Evolutionary conservation across 2,329 filamentous ascomycete genomes (phyloP), one percentile per base, ranked within the genome.

Genomic region (Simplicillium sp.): DNA sequence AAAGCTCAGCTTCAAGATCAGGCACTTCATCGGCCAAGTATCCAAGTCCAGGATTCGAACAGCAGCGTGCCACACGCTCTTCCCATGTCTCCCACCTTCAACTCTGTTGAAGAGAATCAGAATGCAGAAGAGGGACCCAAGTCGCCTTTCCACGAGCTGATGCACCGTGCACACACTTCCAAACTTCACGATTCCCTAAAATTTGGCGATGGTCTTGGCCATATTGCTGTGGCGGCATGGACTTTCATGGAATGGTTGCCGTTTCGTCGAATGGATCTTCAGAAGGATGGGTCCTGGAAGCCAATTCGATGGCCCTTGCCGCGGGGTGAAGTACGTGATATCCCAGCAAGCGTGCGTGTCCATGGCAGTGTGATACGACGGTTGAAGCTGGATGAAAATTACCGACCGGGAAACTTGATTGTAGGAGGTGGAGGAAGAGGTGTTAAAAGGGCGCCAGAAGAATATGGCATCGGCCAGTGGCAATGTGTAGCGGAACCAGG

Each of bases 161-260:
- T 25, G 20, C 65, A 77, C 44, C 62, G 61, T 17, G 79, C 82
- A 0, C 70, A 75, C 44, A 54, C 64, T 3, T 66, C 73, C 1
- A 61, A 54, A 3, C 73, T 87, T 34, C 84, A 90, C 54, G 85
- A 89, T 56, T 85, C 82, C 3, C 70, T 89, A 0, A 63, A 72
- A 37, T 86, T 77, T 50, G 68, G 70, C 11, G 72, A 75, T 11
- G 84, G 84, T 0, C 64, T 84, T 4, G 57, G 68, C 0, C 45
- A 48, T 17, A 41, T 64, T 4, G 74, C 78, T 0, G 82, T 87
- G 0, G 49, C 82, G 0, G 72, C 70, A 2, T 90, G 85, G 85
- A 83, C 79, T 29, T 56, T 86, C 16, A 86, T 90, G 84, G 86
- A 90, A 53, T 88, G 83, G 55, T 65, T 90, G 17, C 86, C 86